Evolutionary conservation across 2,329 filamentous ascomycete species (phyloP), one percentile per base, ranked within the genome.

Genomic region (Cordyceps sp.): DNA sequence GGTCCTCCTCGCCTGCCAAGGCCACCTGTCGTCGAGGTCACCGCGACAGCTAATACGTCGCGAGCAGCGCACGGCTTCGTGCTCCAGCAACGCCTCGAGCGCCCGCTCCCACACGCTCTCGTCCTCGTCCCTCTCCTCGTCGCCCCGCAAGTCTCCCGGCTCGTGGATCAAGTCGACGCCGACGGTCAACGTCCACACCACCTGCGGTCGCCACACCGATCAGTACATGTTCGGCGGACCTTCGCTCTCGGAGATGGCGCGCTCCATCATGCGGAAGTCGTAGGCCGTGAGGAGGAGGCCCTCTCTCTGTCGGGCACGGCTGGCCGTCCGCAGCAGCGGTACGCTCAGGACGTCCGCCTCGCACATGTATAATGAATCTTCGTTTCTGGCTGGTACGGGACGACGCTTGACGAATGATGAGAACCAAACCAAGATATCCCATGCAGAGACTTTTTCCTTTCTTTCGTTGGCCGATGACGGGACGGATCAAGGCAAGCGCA

Each of bases 181-280:
- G 15, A 57, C 53, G 8, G 55, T 61, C 40, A 70, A 70, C 37
- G 57, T 62, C 26, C 58, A 68, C 47, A 69, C 64, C 23, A 63
- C 65, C 36, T 70, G 66, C 37, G 66, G 66, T 12, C 56, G 66
- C 12, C 66, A 70, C 46, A 62, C 62, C 25, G 58, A 67, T 40
- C 62, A 69, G 41, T 66, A 59, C 36, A 50, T 70, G 12, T 64
- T 70, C 37, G 52, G 62, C 22, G 65, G 65, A 1, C 59, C 58
- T 26, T 64, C 58, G 2, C 43, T 65, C 16, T 45, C 53, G 7
- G 59, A 61, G 28, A 45, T 64, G 22, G 58, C 58, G 39, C 55
- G 56, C 29, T 48, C 55, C 13, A 42, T 64, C 29, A 55, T 57
- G 26, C 55, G 50, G 43, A 47, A 48, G 23, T 31, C 21, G 37